A percentile compares a stretch with the other conserved stretches of the same genome.
Conservation (phyloP, 2,329 filamentous ascomycete species). For the Colletotrichum godetiae region DNA sequence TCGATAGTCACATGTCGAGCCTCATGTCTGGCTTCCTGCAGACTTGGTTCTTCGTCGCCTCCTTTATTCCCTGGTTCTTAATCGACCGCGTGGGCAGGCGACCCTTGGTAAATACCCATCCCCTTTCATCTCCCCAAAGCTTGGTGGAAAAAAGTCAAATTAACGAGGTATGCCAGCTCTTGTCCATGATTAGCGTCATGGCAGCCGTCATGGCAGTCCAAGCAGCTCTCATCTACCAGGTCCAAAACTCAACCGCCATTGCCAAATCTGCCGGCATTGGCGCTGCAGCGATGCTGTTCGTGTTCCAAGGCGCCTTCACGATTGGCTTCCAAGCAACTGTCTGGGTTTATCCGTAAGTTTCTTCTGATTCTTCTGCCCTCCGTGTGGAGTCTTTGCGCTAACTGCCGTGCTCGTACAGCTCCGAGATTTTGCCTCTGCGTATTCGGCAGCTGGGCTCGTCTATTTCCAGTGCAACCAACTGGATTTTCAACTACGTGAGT, state of each 20-base stretch:
- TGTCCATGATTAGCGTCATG: constrained; percentile 55
- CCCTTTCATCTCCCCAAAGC: background rate
- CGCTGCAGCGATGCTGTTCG: constrained; percentile 53
- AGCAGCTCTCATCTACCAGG: constrained; percentile 52
- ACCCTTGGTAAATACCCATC: background rate
- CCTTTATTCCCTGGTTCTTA: constrained; percentile 58
- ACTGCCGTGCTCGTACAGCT: constrained; percentile 32
- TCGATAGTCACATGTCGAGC: constrained; percentile 55
- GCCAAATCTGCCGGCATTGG: constrained; percentile 49
- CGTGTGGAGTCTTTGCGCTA: rapidly evolving
- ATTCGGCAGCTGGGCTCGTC: constrained; percentile 46
- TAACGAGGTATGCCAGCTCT: constrained; percentile 37
- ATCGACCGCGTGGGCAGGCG: constrained; percentile 59
- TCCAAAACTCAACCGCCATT: constrained; percentile 47
- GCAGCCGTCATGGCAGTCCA: constrained; percentile 54
- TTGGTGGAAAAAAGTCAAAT: background rate
- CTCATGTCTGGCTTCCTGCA: constrained; percentile 65
- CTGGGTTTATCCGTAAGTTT: constrained; percentile 46
- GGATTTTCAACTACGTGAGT: constrained; percentile 48
- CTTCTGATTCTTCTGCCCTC: background rate
- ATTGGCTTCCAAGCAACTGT: constrained; percentile 51
- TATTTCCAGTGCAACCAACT: constrained; percentile 47
- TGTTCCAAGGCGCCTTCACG: constrained; percentile 53
- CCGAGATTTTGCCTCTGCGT: constrained; percentile 46
- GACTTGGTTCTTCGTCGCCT: constrained; percentile 55